Evolutionary conservation across 768 basidiomycete species (phyloP).

Genomic region (Sistotremastrum niveocremeum): DNA sequence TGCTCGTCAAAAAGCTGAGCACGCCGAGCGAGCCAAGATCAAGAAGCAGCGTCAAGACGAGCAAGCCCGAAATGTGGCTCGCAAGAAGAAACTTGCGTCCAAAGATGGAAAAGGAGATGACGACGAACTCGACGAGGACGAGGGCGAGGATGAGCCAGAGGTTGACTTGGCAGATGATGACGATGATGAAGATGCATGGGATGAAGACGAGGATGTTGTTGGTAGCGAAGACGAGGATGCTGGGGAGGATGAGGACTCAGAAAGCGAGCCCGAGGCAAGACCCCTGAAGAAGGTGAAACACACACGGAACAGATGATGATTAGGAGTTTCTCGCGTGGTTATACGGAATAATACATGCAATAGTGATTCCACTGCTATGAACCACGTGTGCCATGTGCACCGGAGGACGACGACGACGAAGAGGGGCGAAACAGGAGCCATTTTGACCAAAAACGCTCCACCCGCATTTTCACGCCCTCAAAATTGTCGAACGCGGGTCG

Average conservation of each 20-base stretch:
- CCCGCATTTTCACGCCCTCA: conserved; percentile 85
- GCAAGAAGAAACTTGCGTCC: conserved; percentile 47
- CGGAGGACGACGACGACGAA: no score
- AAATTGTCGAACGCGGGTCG: conserved; percentile 88
- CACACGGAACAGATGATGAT: conserved; percentile 29
- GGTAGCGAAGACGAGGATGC: no score
- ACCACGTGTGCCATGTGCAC: no score
- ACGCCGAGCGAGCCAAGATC: conserved; percentile 64
- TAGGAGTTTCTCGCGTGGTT: background rate
- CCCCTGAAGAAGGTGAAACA: conserved; percentile 45
- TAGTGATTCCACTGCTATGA: no score
- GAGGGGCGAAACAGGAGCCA: conserved; percentile 10
- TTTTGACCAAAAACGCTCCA: conserved; percentile 38
- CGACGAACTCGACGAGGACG: conserved; percentile 29
- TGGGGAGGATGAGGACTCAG: no score
- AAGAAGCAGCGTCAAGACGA: conserved; percentile 72
- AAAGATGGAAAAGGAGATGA: conserved; percentile 21
- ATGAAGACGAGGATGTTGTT: conserved; percentile 27
- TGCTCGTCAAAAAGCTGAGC: conserved; percentile 51
- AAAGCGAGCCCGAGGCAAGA: conserved; percentile 32
- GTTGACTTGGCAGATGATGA: conserved; percentile 14
- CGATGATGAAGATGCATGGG: conserved; percentile 20
- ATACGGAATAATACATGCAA: no score
- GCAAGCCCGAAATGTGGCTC: conserved; percentile 81
- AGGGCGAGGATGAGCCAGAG: conserved; percentile 13